phyloP scores from a whole-genome alignment of 257 asterid genomes.

The Mentha longifolia region DNA sequence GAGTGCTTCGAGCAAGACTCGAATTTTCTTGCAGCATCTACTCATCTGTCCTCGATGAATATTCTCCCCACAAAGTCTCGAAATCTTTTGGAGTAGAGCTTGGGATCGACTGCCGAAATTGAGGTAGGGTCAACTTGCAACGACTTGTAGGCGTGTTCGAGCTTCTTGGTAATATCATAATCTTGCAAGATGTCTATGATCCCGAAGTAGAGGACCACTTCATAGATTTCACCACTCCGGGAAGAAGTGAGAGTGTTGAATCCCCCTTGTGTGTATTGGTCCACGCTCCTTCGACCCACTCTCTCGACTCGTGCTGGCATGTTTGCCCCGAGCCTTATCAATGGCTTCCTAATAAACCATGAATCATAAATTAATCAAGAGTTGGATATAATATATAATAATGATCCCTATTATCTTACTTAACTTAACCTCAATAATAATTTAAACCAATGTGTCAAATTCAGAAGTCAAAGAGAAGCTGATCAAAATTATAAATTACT shows the following conservation, averaged over 20 bases:
- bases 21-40: background rate
- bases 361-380: background rate
- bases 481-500: background rate
- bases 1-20: conserved; percentile 19
- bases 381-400: background rate
- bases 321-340: conserved; percentile 86
- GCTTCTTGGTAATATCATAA: conserved; percentile 89
- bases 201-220: conserved; percentile 88
- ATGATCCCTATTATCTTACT: background rate
- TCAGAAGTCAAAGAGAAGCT: background rate
- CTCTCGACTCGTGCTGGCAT: conserved; percentile 97
- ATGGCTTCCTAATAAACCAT: conserved; percentile 63
- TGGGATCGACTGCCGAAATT: conserved; percentile 96
- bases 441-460: conserved; percentile 19
- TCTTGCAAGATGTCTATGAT: conserved; percentile 93
- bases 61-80: conserved; percentile 81
- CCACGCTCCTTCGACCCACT: conserved; percentile 76
- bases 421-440: background rate
- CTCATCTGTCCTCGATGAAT: conserved; percentile 76
- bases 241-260: conserved; percentile 49
- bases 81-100: conserved; percentile 82
- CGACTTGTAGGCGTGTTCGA: conserved; percentile 95
- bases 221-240: conserved; percentile 62
- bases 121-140: conserved; percentile 82
- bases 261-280: conserved; percentile 65